Percentiles rank a stretch among this genome's conserved stretches.
Evolutionary conservation across 2,329 filamentous ascomycete genomes (phyloP).

Genomic region (Dryadomyces quercivorus): DNA sequence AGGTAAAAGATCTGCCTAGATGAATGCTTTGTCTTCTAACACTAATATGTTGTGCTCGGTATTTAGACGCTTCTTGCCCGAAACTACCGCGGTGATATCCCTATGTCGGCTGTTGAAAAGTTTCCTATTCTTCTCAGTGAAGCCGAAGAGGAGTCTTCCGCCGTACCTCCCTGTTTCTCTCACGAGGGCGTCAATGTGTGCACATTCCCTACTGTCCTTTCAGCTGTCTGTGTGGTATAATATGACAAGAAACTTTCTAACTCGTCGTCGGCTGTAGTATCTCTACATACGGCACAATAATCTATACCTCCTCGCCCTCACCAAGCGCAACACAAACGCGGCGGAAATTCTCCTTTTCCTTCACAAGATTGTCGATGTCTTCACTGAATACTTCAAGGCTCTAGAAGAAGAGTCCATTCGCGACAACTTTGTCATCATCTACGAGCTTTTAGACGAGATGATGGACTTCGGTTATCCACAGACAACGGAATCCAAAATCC

Average conservation of each 20-base stretch:
- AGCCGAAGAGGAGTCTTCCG: slow-evolving; percentile 97
- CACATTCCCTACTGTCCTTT: not conserved
- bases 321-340: slow-evolving; percentile 97
- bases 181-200: slow-evolving; percentile 92
- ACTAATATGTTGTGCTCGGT: not conserved
- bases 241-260: not conserved
- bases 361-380: slow-evolving; percentile 96
- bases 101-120: slow-evolving; percentile 98
- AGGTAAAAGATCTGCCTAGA: slow-evolving; percentile 43
- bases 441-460: slow-evolving; percentile 98
- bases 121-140: slow-evolving; percentile 93
- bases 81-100: slow-evolving; percentile 97
- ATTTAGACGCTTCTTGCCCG: slow-evolving; percentile 85
- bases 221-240: not conserved
- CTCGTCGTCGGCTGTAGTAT: slow-evolving; percentile 50
- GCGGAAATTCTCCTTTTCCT: slow-evolving; percentile 97
- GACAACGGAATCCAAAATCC: slow-evolving; percentile 95
- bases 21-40: not conserved
- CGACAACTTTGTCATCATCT: slow-evolving; percentile 99
- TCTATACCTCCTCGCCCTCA: slow-evolving; percentile 92
- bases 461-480: slow-evolving; percentile 99
- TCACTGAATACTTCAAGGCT: slow-evolving; percentile 99
- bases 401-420: slow-evolving; percentile 97
- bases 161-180: slow-evolving; percentile 94
- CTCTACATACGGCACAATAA: slow-evolving; percentile 99